phyloP scores from a whole-genome alignment of 2,329 filamentous ascomycete species.

The Curvularia verruculosa region DNA sequence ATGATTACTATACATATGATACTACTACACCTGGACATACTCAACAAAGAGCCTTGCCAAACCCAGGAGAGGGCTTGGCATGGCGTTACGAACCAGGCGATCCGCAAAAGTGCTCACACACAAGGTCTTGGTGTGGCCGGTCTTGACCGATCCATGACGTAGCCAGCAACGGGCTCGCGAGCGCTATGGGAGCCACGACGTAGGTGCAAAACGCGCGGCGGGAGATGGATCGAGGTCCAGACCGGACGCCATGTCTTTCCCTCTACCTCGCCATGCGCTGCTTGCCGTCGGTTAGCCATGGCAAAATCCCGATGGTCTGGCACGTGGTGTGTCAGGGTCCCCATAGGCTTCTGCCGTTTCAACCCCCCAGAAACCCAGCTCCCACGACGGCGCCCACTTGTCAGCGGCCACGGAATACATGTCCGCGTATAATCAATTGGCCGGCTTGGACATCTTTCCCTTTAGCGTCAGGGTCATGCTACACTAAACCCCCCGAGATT shows the following conservation, averaged over 20 bases:
- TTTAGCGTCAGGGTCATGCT: conserved; percentile 5
- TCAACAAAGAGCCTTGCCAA: background rate
- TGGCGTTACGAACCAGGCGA: background rate
- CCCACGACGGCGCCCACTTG: background rate
- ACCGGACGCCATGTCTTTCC: conserved; percentile 3
- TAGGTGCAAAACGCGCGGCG: conserved; percentile 3
- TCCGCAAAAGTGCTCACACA: background rate
- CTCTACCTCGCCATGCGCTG: background rate
- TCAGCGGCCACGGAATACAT: background rate
- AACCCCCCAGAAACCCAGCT: background rate
- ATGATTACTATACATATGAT: background rate
- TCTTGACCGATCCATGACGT: conserved; percentile 10
- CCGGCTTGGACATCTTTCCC: background rate
- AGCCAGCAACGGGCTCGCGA: background rate
- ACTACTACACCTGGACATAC: background rate
- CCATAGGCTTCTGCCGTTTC: conserved; percentile 5
- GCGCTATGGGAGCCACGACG: background rate
- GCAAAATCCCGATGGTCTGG: conserved; percentile 4
- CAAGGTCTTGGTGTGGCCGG: conserved; percentile 1
- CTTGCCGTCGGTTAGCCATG: conserved; percentile 7
- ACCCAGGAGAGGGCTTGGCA: conserved; percentile 1
- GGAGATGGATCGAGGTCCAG: conserved; percentile 10
- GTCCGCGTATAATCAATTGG: conserved; percentile 4
- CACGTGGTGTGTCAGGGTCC: conserved; percentile 7
- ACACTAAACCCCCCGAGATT: conserved; percentile 6